Conservation (phyloP, 768 basidiomycete genomes). For the Ramaria rubella region DNA sequence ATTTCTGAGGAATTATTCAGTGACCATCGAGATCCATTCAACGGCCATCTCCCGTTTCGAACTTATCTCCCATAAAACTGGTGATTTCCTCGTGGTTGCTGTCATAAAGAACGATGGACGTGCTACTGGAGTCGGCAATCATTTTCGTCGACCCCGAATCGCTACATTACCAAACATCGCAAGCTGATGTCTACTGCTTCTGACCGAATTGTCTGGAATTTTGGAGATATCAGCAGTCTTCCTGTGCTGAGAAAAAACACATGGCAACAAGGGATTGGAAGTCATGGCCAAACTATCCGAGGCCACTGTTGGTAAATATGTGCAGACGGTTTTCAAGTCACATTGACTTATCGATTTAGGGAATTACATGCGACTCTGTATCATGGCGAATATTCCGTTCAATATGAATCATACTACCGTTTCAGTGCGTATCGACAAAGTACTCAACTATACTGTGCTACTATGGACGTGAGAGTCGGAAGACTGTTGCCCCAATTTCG, state of each 20-base stretch:
- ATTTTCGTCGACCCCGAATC: slow-evolving; percentile 47
- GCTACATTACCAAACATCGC: slow-evolving; percentile 54
- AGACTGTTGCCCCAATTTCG: slow-evolving; percentile 7
- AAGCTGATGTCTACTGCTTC: slow-evolving; percentile 57
- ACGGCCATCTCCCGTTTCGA: slow-evolving; percentile 42
- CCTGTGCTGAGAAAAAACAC: slow-evolving; percentile 41
- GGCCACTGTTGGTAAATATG: slow-evolving; percentile 51
- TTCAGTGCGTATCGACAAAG: slow-evolving; percentile 54
- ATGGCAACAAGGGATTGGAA: no score
- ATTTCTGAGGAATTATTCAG: slow-evolving; percentile 45
- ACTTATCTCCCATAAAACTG: slow-evolving; percentile 38
- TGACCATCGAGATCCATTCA: slow-evolving; percentile 53
- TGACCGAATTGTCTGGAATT: slow-evolving; percentile 59
- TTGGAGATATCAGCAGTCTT: slow-evolving; percentile 48
- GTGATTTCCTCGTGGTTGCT: slow-evolving; percentile 52
- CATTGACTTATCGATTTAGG: slow-evolving; percentile 31
- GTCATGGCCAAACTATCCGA: slow-evolving; percentile 45
- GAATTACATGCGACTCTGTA: slow-evolving; percentile 61
- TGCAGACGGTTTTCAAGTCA: not conserved
- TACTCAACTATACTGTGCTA: slow-evolving; percentile 58
- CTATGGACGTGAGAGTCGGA: slow-evolving; percentile 55
- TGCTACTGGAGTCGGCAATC: slow-evolving; percentile 56
- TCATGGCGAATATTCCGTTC: not conserved
- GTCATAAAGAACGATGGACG: slow-evolving; percentile 54
- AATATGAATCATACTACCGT: not conserved